phyloP scores from a whole-genome alignment of 139 green algal genomes.

The Chlamydomonas sp. region DNA sequence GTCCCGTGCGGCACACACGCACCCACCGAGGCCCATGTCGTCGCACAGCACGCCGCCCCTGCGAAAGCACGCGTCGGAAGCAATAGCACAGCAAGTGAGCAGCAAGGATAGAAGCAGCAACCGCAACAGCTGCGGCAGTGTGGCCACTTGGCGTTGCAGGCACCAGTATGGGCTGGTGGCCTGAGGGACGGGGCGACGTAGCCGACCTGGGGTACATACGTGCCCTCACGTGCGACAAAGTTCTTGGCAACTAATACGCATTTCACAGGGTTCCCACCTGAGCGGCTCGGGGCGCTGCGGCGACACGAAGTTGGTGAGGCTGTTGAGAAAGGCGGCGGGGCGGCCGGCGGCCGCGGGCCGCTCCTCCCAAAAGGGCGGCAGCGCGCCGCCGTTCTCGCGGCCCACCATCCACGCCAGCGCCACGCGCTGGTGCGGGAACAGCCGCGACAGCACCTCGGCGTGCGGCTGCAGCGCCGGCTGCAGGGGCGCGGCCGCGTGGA shows the following conservation, averaged over 20 bases:
- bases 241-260: too few relatives aligned
- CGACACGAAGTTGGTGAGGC: slow-evolving; percentile 58
- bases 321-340: slow-evolving; percentile 35
- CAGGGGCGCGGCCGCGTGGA: background rate
- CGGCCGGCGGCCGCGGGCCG: background rate
- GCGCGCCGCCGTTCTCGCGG: slow-evolving; percentile 64
- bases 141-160: too few relatives aligned
- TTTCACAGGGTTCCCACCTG: background rate
- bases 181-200: too few relatives aligned
- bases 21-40: slow-evolving; percentile 76
- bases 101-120: too few relatives aligned
- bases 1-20: background rate
- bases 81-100: too few relatives aligned
- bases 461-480: slow-evolving; percentile 20
- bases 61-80: background rate
- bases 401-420: slow-evolving; percentile 81
- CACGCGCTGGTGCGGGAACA: slow-evolving; percentile 69
- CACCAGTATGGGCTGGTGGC: too few relatives aligned
- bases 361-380: slow-evolving; percentile 71
- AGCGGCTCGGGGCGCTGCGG: slow-evolving; percentile 46
- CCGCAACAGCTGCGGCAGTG: too few relatives aligned
- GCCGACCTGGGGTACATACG: too few relatives aligned
- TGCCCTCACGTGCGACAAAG: too few relatives aligned
- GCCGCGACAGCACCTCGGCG: slow-evolving; percentile 38
- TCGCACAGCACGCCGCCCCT: slow-evolving; percentile 80